Percentiles rank a stretch among this genome's conserved stretches.
Conservation (phyloP, 2,329 filamentous ascomycete genomes). For the Claviceps sp. region DNA sequence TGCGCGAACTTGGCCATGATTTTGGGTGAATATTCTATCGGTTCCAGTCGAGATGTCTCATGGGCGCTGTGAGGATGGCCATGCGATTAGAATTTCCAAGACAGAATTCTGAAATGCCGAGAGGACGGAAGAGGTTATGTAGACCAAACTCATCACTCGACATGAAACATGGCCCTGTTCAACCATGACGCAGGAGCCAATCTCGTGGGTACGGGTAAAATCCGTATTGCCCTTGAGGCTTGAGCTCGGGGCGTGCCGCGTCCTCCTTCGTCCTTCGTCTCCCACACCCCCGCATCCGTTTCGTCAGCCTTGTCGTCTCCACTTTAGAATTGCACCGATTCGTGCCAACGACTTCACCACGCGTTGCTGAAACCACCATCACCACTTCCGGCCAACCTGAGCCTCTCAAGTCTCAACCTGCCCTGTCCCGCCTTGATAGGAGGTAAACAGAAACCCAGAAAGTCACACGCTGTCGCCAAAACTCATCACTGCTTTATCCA, state of each 20-base stretch:
- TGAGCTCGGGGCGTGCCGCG: not conserved
- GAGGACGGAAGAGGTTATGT: not conserved
- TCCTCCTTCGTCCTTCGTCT: not conserved
- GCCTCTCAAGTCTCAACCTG: not conserved
- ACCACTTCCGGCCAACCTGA: not conserved
- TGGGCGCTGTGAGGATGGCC: not conserved
- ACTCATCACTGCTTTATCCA: not conserved
- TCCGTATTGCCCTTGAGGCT: not conserved
- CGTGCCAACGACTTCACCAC: not conserved
- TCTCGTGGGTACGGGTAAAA: too few relatives aligned
- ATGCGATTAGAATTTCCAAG: too few relatives aligned
- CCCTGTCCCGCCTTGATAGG: too few relatives aligned
- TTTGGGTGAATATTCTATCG: not conserved
- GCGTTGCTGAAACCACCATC: not conserved
- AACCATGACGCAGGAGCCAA: not conserved
- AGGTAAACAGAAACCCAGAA: not conserved
- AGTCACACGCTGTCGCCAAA: not conserved
- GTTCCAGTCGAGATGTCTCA: not conserved
- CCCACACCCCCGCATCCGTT: not conserved
- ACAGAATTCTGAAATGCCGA: not conserved
- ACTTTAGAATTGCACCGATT: not conserved
- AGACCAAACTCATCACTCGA: not conserved
- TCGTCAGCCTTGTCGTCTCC: not conserved
- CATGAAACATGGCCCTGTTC: not conserved
- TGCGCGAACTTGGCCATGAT: constrained; percentile 20